Base-by-base conservation (phyloP, 352 stramenopile genomes). In the Phytophthora syringae region DNA sequence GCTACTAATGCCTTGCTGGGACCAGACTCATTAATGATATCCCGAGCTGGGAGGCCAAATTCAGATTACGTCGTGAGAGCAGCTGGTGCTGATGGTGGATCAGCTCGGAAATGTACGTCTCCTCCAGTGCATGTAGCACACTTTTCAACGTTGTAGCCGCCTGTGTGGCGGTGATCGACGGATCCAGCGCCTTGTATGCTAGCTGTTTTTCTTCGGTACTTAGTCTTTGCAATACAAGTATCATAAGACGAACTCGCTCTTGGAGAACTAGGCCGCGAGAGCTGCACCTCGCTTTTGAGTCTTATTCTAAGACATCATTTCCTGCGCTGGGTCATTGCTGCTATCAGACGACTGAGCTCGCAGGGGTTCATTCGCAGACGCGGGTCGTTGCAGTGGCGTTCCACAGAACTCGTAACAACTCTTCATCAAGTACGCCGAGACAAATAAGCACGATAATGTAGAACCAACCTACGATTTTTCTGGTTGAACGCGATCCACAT, bases 31-130 rank as follows among this genome's bases (percentile, higher is more conserved):
- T 18, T 70, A 37, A 60, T 60, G 28, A 53, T 64, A 13, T n/a
- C n/a, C n/a, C n/a, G n/a, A n/a, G n/a, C n/a, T n/a, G n/a, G n/a
- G 50, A 72, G 1, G 42, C 51, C 6, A 76, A 9, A 39, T 71
- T 72, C 18, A 78, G 24, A 16, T 63, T 77, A n/a, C 45, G 53
- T 28, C 61, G 39, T 4, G 76, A 74, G 5, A 73, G 48, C n/a
- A n/a, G n/a, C 21, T 80, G 73, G 3, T 73, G 70, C 2, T 75
- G 77, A 9, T 80, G 76, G 53, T 84, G 64, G n/a, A 81, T 80
- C 60, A 89, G 70, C 64, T 91, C 80, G 2, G 78, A 76, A 5
- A 79, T 66, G 52, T 91, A 91, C n/a, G 77, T 72, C 22, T 87
- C 80, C 42, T 91, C 78, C 1, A 91, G 71, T 28, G 77, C 63